A percentile compares a stretch with the other conserved stretches of the same genome.
Conservation (phyloP, 176 grass and related monocot genomes). For the Zoysia pacifica region DNA sequence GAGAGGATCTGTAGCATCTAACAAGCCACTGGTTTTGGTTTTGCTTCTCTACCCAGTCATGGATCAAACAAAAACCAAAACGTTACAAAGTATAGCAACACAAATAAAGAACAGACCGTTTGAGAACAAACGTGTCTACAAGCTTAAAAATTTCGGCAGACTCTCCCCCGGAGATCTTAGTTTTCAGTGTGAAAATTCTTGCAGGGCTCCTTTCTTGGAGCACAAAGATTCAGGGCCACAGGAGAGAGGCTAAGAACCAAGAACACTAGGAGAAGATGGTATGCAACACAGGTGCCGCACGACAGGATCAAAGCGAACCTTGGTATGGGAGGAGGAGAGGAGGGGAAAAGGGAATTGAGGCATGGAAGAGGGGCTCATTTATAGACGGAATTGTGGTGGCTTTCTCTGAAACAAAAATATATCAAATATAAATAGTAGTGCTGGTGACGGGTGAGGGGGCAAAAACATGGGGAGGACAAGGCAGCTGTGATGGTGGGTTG, state of each 20-base stretch:
- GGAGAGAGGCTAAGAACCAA: neutral
- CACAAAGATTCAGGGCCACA: neutral
- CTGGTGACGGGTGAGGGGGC: constrained; percentile 7
- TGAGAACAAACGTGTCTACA: neutral
- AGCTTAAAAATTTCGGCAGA: constrained; percentile 20
- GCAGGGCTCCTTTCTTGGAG: neutral
- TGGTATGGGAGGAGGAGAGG: constrained; percentile 30
- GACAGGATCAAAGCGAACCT: constrained; percentile 30
- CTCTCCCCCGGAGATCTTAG: constrained; percentile 13
- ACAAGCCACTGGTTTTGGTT: constrained; percentile 11
- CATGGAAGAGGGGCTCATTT: constrained; percentile 56
- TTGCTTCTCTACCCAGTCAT: constrained; percentile 35
- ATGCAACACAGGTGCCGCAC: neutral
- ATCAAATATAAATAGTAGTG: neutral
- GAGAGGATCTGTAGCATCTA: constrained; percentile 64
- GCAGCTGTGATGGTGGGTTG: constrained; percentile 23
- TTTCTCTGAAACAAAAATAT: neutral
- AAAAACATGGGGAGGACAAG: constrained; percentile 37
- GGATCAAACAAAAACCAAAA: neutral
- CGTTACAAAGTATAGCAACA: neutral
- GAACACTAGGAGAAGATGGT: neutral
- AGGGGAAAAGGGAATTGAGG: constrained; percentile 72
- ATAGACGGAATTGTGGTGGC: constrained; percentile 43
- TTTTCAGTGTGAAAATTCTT: neutral
- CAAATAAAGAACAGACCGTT: neutral